A percentile compares a stretch with the other conserved stretches of the same genome.
Conservation (phyloP, 208 protist species). For the Crithidia brevicula region DNA sequence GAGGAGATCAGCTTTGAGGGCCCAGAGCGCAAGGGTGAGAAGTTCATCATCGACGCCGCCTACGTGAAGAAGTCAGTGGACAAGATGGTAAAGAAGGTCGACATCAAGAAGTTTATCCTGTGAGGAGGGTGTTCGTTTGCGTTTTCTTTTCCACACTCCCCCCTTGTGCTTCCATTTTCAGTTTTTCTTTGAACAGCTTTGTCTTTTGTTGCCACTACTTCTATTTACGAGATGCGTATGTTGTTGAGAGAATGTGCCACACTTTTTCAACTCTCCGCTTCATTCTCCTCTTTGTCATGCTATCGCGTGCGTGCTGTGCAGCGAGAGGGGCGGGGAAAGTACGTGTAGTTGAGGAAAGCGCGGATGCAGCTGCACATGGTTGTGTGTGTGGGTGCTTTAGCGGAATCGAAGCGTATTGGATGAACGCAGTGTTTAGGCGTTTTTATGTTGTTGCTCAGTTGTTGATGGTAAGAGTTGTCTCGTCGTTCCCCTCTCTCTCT, state of each 20-base stretch:
- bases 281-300: background rate
- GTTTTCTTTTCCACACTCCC: background rate
- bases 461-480: too few species aligned
- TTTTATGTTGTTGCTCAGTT: too few species aligned
- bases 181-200: background rate
- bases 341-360: too few species aligned
- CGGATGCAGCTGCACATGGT: too few species aligned
- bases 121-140: constrained; percentile 23
- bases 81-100: constrained; percentile 91
- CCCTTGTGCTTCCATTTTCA: background rate
- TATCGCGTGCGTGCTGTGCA: too few species aligned
- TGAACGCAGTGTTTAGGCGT: too few species aligned
- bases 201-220: background rate
- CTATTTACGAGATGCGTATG: too few species aligned
- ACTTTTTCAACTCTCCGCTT: background rate
- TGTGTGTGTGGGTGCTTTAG: background rate
- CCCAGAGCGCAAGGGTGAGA: constrained; percentile 85
- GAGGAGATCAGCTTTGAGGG: constrained; percentile 96
- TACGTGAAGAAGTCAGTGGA: constrained; percentile 93
- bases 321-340: too few species aligned
- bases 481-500: too few species aligned
- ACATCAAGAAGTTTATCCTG: constrained; percentile 94
- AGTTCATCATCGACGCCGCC: constrained; percentile 83
- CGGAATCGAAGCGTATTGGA: too few species aligned
- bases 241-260: background rate